A percentile compares a stretch with the other conserved stretches of the same genome.
Evolutionary conservation across 2,329 filamentous ascomycete genomes (phyloP).

Genomic region (Fusarium sp.): DNA sequence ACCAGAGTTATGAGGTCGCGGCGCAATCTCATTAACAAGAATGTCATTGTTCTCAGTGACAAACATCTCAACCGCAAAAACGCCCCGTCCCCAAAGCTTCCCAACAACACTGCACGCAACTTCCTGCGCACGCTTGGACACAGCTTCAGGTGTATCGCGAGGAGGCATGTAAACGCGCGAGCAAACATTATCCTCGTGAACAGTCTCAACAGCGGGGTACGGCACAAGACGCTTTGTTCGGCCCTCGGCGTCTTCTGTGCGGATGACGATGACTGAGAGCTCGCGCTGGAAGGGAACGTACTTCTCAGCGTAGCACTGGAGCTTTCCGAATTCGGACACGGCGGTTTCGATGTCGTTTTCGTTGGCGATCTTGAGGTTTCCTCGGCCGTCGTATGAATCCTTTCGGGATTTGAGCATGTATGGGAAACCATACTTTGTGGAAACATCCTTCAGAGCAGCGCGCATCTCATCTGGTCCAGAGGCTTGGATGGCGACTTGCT

Average conservation of each 20-base stretch:
- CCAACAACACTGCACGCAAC: slow-evolving; percentile 69
- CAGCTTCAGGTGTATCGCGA: slow-evolving; percentile 79
- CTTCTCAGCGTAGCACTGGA: slow-evolving; percentile 88
- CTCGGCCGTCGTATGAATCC: slow-evolving; percentile 91
- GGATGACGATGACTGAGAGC: slow-evolving; percentile 93
- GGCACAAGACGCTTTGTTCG: slow-evolving; percentile 68
- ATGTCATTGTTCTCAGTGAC: slow-evolving; percentile 78
- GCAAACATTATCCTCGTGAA: slow-evolving; percentile 96
- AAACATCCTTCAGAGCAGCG: slow-evolving; percentile 74
- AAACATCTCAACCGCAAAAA: slow-evolving; percentile 98
- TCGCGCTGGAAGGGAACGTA: slow-evolving; percentile 89
- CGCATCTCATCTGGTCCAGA: slow-evolving; percentile 66
- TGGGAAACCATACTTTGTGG: slow-evolving; percentile 78
- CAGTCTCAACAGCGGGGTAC: slow-evolving; percentile 92
- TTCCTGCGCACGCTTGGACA: slow-evolving; percentile 72
- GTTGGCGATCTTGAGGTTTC: slow-evolving; percentile 67
- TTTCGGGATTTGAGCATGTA: slow-evolving; percentile 94
- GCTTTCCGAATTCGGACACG: slow-evolving; percentile 74
- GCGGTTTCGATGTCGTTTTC: slow-evolving; percentile 70
- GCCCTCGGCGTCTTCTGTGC: slow-evolving; percentile 78
- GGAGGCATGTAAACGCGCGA: slow-evolving; percentile 91
- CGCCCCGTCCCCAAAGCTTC: slow-evolving; percentile 87
- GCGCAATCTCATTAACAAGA: slow-evolving; percentile 88
- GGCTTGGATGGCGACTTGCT: slow-evolving; percentile 73
- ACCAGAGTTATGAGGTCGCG: slow-evolving; percentile 87